Base-by-base conservation (phyloP, 768 basidiomycete species). In the Boletus subcaerulescens region DNA sequence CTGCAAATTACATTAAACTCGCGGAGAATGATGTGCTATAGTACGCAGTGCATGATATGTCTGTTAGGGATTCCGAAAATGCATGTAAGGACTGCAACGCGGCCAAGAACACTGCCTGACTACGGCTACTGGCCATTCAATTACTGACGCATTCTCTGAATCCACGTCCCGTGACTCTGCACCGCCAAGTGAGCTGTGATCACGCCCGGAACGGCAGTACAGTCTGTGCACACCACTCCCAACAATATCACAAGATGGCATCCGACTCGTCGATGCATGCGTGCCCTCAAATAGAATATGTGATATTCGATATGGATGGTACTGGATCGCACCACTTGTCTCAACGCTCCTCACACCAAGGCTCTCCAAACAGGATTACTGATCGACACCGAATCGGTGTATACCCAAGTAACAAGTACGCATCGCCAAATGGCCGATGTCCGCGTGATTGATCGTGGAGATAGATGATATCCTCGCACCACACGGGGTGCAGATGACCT, bases 221-320 rank as follows among this genome's bases (percentile, higher is more conserved):
- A 26, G 6, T 3, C 5, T 9, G 1, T 26, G 26, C 26, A 9
- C 26, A 26, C 26, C 26, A 29, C 29, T 29, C 29, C 29, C 29
- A 29, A 29, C 29, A 29, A 29, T 12, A 33, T 43, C 15, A 51
- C 29, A 36, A 41, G 7, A 63, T 66, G 64, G 2, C 61, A 17
- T 48, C 51, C 26, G 17, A 42, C 18, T 33, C 57, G 18, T 45
- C 10, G 39, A 33, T 4, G 24, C 58, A 65, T 7, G 24, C 24
- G 24, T 24, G 5, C 24, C 62, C 62, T 39, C 68, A 44, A 22
- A 65, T 82, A 32, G 81, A 86, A 65, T 88, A 84, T 68, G 82
- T 86, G 50, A 68, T 89, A 47, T 89, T 89, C 61, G 87, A 89
- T 60, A 80, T 89, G 82, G 87, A 89, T 61, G 87, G 87, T 79